phyloP scores from a whole-genome alignment of 495 filamentous ascomycete genomes.

The Talaromyces borbonicus region DNA sequence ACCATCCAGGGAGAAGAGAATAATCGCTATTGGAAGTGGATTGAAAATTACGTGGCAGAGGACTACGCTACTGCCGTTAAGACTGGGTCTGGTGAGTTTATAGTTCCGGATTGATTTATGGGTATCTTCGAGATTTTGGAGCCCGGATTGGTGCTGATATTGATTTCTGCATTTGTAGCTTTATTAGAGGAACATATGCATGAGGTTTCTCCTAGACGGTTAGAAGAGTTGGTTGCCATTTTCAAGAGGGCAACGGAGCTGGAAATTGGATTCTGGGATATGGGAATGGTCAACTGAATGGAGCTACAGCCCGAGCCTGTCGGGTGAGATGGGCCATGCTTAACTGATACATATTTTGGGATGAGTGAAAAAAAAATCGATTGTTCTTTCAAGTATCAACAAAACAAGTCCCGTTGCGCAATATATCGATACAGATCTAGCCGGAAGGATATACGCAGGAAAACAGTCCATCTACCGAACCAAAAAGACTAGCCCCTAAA shows the following conservation, averaged over 20 bases:
- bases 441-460: no score
- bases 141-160: slow-evolving; percentile 5
- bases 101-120: neutral
- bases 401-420: no score
- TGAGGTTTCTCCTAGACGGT: slow-evolving; percentile 56
- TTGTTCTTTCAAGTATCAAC: no score
- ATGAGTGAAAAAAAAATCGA: no score
- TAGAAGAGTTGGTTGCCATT: slow-evolving; percentile 72
- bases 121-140: neutral
- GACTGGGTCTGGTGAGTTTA: slow-evolving; percentile 51
- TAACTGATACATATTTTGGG: no score
- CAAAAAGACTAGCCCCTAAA: slow-evolving; percentile 12
- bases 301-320: no score
- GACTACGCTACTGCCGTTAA: slow-evolving; percentile 64
- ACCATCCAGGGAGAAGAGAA: slow-evolving; percentile 43
- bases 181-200: slow-evolving; percentile 62
- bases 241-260: slow-evolving; percentile 86
- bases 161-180: slow-evolving; percentile 29
- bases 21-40: slow-evolving; percentile 86
- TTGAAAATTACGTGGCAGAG: slow-evolving; percentile 71
- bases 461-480: no score
- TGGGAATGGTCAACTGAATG: slow-evolving; percentile 41
- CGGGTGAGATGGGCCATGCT: no score
- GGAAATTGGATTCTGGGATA: slow-evolving; percentile 85
- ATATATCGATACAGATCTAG: no score